Evolutionary conservation across 1,139 yeast species (phyloP), one percentile per base, ranked within the genome.

Genomic region (Yamadazyma taylorii): DNA sequence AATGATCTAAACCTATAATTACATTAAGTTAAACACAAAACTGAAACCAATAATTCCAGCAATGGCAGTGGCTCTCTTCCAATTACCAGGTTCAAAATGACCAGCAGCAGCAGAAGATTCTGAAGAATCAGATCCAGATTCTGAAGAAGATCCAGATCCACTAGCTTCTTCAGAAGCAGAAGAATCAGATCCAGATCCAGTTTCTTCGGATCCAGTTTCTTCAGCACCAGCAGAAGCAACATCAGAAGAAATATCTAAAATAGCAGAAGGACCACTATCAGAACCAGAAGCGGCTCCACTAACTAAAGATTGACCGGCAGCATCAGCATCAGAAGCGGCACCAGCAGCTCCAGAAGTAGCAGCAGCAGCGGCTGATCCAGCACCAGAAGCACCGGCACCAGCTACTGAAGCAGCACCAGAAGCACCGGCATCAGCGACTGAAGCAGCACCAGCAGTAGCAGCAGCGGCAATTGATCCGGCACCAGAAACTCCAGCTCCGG

Each of bases 21-120:
- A 66, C 50, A 58, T 41, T 37, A 65, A 40, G 53, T 65, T 66
- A 47, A 64, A 53, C 30, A 68, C 36, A 46, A 69, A 65, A 30
- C 72, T 59, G 44, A 58, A 43, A 32, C 72, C 74, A 40, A 70
- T 58, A 37, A 70, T 39, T 37, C 66, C 68, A 33, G 63, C 67
- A 30, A 70, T 58, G 16, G 63, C 63, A 36, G 58, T 57, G 25
- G 70, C 61, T 53, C 56, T 65, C 57, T 70, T 70, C 75, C 73
- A 69, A 38, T 65, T 57, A 24, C 63, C 60, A 23, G 55, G 29
- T 17, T 56, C 58, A 22, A 51, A 38, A 29, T 47, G 39, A 9
- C 42, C 41, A 31, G 55, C 58, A 38, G 51, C 38, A 26, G 34
- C 47, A 27, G 48, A 35, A 25, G 50, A 40, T 34, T 39, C 41